Evolutionary conservation across 441 rosid species (phyloP).

Genomic region (Croton laevigatus): DNA sequence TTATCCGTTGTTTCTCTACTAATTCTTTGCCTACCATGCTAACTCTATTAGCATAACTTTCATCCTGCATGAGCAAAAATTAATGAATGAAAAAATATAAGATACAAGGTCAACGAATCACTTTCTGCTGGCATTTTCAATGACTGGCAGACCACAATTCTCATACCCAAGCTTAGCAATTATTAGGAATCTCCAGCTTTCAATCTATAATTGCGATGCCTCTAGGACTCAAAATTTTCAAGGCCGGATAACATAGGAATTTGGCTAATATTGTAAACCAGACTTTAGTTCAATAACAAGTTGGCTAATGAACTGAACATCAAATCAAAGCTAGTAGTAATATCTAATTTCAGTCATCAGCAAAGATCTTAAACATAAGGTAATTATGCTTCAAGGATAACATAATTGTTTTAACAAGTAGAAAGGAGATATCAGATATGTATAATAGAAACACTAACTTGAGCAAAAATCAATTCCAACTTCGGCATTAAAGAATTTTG

Average conservation of each 20-base stretch:
- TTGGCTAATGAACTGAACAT: neutral
- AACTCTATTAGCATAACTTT: slow-evolving; percentile 36
- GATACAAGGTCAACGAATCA: neutral
- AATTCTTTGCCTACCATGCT: slow-evolving; percentile 40
- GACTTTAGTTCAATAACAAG: neutral
- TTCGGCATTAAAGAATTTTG: neutral
- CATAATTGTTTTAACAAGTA: neutral
- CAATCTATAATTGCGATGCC: neutral
- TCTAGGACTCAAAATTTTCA: neutral
- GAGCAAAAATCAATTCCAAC: slow-evolving; percentile 1
- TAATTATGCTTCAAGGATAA: neutral
- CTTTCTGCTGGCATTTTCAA: slow-evolving; percentile 4
- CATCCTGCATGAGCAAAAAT: slow-evolving; percentile 36
- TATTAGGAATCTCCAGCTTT: neutral
- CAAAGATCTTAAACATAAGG: neutral
- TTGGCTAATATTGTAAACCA: neutral
- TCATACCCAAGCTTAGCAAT: neutral
- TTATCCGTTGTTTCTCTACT: slow-evolving; percentile 41
- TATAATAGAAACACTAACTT: neutral
- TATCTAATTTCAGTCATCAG: neutral
- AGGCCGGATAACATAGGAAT: neutral
- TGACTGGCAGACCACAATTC: neutral
- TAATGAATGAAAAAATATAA: slow-evolving; percentile 2
- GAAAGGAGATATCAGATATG: neutral
- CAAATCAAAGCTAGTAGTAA: neutral